Evolutionary conservation across 148 eudicot genomes (phyloP), one percentile per base, ranked within the genome.

Genomic region (Spergularia marina): DNA sequence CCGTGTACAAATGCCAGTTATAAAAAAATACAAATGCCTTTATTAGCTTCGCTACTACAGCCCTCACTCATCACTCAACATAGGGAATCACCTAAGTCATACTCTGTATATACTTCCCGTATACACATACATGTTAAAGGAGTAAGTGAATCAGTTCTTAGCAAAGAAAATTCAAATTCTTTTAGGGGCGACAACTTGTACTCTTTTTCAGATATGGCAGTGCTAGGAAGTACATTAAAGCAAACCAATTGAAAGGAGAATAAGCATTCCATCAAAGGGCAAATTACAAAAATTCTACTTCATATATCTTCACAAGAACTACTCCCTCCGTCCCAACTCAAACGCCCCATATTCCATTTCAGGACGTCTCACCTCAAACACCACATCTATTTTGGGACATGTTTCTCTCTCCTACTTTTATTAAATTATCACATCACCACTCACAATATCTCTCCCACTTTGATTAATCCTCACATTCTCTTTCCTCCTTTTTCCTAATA

Each of bases 1-100:
- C 53, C 64, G 72, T 74, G 71, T 17, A 71, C 36, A 64, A 66
- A 10, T 41, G 69, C 11, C 15, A 64, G 51, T 64, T 39, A 30
- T 30, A 64, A 15, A 18, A 39, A n/a, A 15, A 20, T 23, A 10
- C 20, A 59, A 59, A 59, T 59, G 36, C 25, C 64, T 17, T 17
- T 18, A 13, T 13, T 9, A 30, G 16, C 14, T 21, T 23, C 11
- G 12, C 15, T 18, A 3, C 54, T 5, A 21, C 34, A 49, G 71
- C 23, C 71, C 49, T 20, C 53, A 51, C 71, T 52, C 71, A 68
- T 20, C 25, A 51, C 56, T 68, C 34, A 47, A 47, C 52, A n/a
- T 64, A 64, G 6, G 4, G n/a, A 65, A 65, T 36, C 49, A 13
- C 34, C 14, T 20, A 7, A 65, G 47, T 40, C 16, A 18, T 68